Evolutionary conservation across 441 rosid species (phyloP).

Genomic region (Brassica balearica): DNA sequence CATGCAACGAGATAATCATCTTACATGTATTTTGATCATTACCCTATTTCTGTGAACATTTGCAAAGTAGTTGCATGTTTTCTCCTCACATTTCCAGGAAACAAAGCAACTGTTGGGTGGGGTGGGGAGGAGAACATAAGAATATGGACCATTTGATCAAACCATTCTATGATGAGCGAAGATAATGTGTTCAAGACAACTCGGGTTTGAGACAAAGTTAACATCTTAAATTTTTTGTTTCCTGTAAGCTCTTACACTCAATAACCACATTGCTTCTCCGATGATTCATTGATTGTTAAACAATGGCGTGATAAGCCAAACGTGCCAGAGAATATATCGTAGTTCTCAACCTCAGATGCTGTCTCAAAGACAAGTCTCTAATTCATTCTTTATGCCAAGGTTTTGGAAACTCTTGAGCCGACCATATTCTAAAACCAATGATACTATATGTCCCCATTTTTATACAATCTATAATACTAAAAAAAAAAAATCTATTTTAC

Average conservation of each 20-base stretch:
- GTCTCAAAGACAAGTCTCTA: constrained; percentile 77
- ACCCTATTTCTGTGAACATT: neutral
- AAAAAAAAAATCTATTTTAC: too few species aligned
- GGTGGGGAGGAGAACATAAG: neutral
- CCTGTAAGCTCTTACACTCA: constrained; percentile 34
- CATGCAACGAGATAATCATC: constrained; percentile 12
- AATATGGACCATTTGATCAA: neutral
- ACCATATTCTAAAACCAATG: too few species aligned
- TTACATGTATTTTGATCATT: constrained; percentile 4
- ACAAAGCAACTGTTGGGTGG: neutral
- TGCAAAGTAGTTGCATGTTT: neutral
- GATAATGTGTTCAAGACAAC: neutral
- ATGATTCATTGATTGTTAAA: constrained; percentile 64
- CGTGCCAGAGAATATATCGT: constrained; percentile 81
- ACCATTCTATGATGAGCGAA: neutral
- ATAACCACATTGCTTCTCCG: constrained; percentile 63
- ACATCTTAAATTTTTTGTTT: neutral
- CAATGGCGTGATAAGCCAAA: constrained; percentile 83
- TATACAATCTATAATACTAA: too few species aligned
- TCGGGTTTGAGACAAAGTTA: neutral
- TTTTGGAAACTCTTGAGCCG: constrained; percentile 44
- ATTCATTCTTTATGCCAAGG: constrained; percentile 61
- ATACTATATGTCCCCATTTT: too few species aligned
- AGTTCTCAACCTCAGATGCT: constrained; percentile 85
- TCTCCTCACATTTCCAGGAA: constrained; percentile 4